Percentiles rank a stretch among this genome's conserved stretches.
Conservation (phyloP, 2,329 filamentous ascomycete species). For the Colletotrichum sublineola region DNA sequence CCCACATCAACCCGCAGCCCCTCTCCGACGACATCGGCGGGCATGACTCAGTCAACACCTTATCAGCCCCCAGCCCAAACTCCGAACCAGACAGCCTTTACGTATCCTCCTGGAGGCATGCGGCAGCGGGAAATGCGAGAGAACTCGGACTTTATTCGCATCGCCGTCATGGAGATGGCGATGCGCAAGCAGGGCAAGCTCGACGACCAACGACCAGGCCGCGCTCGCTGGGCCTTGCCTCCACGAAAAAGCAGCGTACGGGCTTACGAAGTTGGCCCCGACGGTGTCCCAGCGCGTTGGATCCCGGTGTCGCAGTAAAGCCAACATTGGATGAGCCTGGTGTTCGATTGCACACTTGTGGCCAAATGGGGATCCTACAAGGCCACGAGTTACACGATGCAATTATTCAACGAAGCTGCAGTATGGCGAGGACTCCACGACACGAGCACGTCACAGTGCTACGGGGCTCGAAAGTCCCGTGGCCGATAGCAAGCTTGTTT, state of each 20-base stretch:
- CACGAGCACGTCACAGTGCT: constrained; percentile 29
- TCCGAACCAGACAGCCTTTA: constrained; percentile 49
- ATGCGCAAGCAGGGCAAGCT: constrained; percentile 77
- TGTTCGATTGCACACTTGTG: neutral
- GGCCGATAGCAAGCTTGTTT: constrained; percentile 30
- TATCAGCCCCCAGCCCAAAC: constrained; percentile 50
- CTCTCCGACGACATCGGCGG: constrained; percentile 50
- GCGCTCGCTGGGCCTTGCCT: constrained; percentile 77
- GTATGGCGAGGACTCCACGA: neutral
- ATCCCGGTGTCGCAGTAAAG: constrained; percentile 53
- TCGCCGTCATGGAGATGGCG: constrained; percentile 79
- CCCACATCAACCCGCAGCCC: constrained; percentile 49
- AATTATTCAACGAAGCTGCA: constrained; percentile 13
- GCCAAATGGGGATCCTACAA: neutral
- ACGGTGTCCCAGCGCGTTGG: constrained; percentile 73
- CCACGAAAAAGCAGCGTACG: constrained; percentile 68
- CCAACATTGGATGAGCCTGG: constrained; percentile 5
- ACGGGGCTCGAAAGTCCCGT: constrained; percentile 9
- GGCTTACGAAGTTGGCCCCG: constrained; percentile 68
- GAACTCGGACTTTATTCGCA: constrained; percentile 78
- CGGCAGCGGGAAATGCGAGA: constrained; percentile 78
- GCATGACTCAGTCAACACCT: constrained; percentile 50
- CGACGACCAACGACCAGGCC: constrained; percentile 74
- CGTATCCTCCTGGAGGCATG: constrained; percentile 60
- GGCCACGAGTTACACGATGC: constrained; percentile 3